These are phyloP conservation scores for Zygosaccharomyces bisporus DNA, from an alignment of 805 yeast genomes.

Conservation along the genomic window DNA sequence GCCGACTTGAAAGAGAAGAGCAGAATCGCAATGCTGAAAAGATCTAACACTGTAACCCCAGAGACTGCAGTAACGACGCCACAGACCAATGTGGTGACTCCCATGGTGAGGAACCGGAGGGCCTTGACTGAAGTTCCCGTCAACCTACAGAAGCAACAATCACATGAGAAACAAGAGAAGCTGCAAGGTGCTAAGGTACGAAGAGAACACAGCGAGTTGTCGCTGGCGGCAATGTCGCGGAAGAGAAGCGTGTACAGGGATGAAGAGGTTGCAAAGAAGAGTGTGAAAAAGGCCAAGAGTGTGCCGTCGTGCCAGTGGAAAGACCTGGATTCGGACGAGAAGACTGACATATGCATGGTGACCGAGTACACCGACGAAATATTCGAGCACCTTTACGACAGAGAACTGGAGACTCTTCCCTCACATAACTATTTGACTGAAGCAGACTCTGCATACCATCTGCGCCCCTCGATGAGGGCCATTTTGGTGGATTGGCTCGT, in stretches of 20 bases:
- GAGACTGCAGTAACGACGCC: slow-evolving; percentile 1
- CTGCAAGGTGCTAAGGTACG: slow-evolving; percentile 15
- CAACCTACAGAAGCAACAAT: slow-evolving; percentile 7
- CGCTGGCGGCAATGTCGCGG: slow-evolving; percentile 13
- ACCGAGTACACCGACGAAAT: slow-evolving; percentile 86
- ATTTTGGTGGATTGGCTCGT: slow-evolving; percentile 92
- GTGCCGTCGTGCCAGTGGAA: slow-evolving; percentile 23
- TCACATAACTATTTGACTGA: slow-evolving; percentile 58
- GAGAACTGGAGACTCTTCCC: slow-evolving; percentile 67
- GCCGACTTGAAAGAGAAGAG: slow-evolving; percentile 5
- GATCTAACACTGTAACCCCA: slow-evolving; percentile 2
- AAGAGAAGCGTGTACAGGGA: slow-evolving; percentile 26
- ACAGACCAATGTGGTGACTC: slow-evolving; percentile 6
- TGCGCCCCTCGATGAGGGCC: slow-evolving; percentile 80
- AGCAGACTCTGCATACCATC: slow-evolving; percentile 51
- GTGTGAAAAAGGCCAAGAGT: slow-evolving; percentile 39
- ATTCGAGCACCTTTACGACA: slow-evolving; percentile 65
- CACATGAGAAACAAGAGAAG: slow-evolving; percentile 3
- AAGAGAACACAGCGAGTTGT: slow-evolving; percentile 21
- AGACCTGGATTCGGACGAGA: slow-evolving; percentile 66
- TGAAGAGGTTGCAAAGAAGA: slow-evolving; percentile 19
- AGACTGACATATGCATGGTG: slow-evolving; percentile 80
- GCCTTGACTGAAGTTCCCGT: slow-evolving; percentile 19
- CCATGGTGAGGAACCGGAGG: slow-evolving; percentile 14
- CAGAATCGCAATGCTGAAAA: slow-evolving; percentile 1